A percentile compares a stretch with the other conserved stretches of the same genome.
Evolutionary conservation across 345 rosid genomes (phyloP).

Genomic region (Zanthoxylum bungeanum): DNA sequence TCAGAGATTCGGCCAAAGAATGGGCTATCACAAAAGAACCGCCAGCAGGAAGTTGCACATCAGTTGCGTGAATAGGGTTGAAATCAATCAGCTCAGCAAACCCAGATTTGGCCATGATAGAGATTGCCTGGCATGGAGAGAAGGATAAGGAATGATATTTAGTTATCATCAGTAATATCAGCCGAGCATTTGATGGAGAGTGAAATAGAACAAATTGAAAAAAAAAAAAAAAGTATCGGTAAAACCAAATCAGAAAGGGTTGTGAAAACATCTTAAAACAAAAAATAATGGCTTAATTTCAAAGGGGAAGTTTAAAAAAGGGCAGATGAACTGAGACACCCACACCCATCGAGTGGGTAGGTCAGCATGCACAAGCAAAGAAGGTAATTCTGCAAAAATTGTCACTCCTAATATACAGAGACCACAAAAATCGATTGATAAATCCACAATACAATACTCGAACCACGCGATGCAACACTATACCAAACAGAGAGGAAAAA

Average conservation of each 20-base stretch:
- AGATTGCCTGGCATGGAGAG: slow-evolving; percentile 69
- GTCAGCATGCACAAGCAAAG: background rate
- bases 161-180: background rate
- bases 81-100: slow-evolving; percentile 99
- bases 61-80: slow-evolving; percentile 95
- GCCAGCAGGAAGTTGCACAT: slow-evolving; percentile 92
- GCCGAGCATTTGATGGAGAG: background rate
- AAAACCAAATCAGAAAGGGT: background rate
- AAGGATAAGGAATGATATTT: slow-evolving; percentile 4
- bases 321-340: background rate
- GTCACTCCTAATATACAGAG: background rate
- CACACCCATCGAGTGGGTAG: background rate
- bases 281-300: background rate
- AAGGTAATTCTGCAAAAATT: background rate
- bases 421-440: background rate
- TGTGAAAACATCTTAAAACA: background rate
- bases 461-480: background rate
- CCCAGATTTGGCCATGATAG: slow-evolving; percentile 90
- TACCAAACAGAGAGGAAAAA: background rate
- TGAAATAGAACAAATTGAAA: background rate
- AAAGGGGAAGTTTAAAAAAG: no score
- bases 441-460: background rate
- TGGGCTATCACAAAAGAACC: slow-evolving; percentile 93
- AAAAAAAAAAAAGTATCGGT: background rate
- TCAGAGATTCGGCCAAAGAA: slow-evolving; percentile 93